Base-by-base conservation (phyloP, 2,329 filamentous ascomycete species). In the Alternaria sp. region DNA sequence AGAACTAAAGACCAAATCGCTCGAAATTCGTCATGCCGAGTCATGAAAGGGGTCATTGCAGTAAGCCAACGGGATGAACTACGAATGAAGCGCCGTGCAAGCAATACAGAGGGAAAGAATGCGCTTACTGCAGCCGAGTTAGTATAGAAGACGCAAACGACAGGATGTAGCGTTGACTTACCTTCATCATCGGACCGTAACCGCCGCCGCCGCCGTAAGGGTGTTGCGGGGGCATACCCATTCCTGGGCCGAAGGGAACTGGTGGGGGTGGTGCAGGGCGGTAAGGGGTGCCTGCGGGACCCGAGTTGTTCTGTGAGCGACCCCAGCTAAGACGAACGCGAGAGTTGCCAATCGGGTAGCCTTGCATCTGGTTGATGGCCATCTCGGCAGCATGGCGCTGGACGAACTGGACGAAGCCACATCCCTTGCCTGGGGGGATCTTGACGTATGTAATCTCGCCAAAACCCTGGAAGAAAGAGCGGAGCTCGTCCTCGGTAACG, bases 291-390 rank as follows among this genome's bases (percentile, higher is more conserved):
- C 95, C 95, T 60, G 96, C 95, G 53, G 89, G 89, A 57, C 95
- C 95, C 62, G 94, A 98, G 85, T 99, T 99, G 88, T 98, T 99
- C 85, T 99, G 95, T 54, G 91, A 96, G 66, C 95, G 91, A 65
- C 95, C 95, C 95, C 95, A 99, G 78, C 92, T 97, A 68, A 99
- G 86, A 73, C 95, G 93, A 60, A 99, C 95, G 67, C 95, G 93
- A 45, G 94, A 98, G 85, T 99, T 99, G 55, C 95, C 95, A 73
- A 99, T 99, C 24, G 95, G 95, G 78, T 99, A 99, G 61, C 95
- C 95, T 82, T 99, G 95, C 95, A 99, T 99, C 82, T 99, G 95
- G 83, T 99, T 99, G 86, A 99, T 99, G 69, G 95, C 95, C 95
- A 99, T 99, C 83, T 99, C 95, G 13, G 95, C 95, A 52, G 95